phyloP scores from a whole-genome alignment of 768 basidiomycete species.

The Kwoniella dejecticola region DNA sequence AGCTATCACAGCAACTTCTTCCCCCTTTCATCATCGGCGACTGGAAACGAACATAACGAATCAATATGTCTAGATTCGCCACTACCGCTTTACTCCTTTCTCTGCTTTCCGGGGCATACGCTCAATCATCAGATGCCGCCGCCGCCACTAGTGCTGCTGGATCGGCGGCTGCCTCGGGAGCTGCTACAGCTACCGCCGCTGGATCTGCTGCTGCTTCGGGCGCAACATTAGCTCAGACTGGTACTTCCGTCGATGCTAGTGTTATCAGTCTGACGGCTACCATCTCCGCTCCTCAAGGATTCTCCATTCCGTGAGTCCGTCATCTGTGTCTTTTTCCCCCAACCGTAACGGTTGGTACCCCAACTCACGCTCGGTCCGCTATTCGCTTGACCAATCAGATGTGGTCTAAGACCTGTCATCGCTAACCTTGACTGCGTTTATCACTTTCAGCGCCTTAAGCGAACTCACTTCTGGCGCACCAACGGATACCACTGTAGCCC shows the following conservation, averaged over 20 bases:
- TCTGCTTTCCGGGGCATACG: slow-evolving; percentile 18
- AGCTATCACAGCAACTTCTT: slow-evolving; percentile 8
- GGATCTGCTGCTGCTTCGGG: slow-evolving; percentile 11
- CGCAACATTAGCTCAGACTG: slow-evolving; percentile 7
- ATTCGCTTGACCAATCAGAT: slow-evolving; percentile 1
- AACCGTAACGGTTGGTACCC: too few species aligned
- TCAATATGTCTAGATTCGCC: slow-evolving; percentile 18
- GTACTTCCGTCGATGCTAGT: slow-evolving; percentile 22
- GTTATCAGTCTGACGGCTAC: slow-evolving; percentile 25
- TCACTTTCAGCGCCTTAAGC: slow-evolving; percentile 27
- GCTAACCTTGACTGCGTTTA: not conserved
- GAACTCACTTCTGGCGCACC: slow-evolving; percentile 46
- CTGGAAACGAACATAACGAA: not conserved
- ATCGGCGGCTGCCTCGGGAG: slow-evolving; percentile 3
- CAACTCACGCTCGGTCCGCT: not conserved
- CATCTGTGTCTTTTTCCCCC: not conserved
- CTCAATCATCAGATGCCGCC: slow-evolving; percentile 17
- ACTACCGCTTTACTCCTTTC: slow-evolving; percentile 18
- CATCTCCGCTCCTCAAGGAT: slow-evolving; percentile 26
- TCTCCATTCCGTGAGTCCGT: slow-evolving; percentile 43
- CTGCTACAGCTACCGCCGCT: slow-evolving; percentile 6
- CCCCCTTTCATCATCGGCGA: slow-evolving; percentile 2
- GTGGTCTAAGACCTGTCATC: not conserved
- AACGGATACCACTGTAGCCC: slow-evolving; percentile 36
- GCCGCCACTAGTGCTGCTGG: slow-evolving; percentile 2